A percentile compares a stretch with the other conserved stretches of the same genome.
Conservation (phyloP, 805 yeast species). For the Spathaspora passalidarum region DNA sequence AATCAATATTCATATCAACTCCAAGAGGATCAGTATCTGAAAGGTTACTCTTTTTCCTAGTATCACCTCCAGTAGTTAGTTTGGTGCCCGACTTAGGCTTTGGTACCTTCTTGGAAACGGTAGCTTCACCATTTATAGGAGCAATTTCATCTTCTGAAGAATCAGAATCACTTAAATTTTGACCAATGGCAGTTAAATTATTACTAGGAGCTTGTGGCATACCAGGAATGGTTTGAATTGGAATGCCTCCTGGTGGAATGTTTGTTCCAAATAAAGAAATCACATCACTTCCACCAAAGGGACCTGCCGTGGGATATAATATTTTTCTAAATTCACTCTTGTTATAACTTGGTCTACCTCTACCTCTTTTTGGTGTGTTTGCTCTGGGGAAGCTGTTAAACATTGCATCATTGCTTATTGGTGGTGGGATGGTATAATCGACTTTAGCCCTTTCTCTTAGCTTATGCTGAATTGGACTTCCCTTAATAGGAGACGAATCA, state of each 20-base stretch:
- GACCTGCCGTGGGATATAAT: constrained; percentile 91
- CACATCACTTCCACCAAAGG: constrained; percentile 96
- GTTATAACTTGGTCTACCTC: constrained; percentile 35
- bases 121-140: constrained; percentile 42
- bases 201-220: constrained; percentile 14
- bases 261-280: constrained; percentile 75
- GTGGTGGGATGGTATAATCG: constrained; percentile 83
- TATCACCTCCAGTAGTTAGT: constrained; percentile 38
- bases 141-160: constrained; percentile 61
- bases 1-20: constrained; percentile 80
- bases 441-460: constrained; percentile 56
- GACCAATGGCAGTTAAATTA: constrained; percentile 30
- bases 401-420: constrained; percentile 48
- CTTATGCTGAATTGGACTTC: constrained; percentile 42
- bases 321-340: constrained; percentile 58
- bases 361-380: constrained; percentile 23
- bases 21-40: constrained; percentile 96
- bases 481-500: constrained; percentile 51
- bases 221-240: constrained; percentile 26
- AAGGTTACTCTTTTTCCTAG: constrained; percentile 51
- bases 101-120: constrained; percentile 27
- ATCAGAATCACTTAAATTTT: constrained; percentile 48
- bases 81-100: constrained; percentile 22
- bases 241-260: constrained; percentile 49
- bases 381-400: constrained; percentile 16